phyloP scores from a whole-genome alignment of 2,329 filamentous ascomycete species.

The Anisogramma anomala region DNA sequence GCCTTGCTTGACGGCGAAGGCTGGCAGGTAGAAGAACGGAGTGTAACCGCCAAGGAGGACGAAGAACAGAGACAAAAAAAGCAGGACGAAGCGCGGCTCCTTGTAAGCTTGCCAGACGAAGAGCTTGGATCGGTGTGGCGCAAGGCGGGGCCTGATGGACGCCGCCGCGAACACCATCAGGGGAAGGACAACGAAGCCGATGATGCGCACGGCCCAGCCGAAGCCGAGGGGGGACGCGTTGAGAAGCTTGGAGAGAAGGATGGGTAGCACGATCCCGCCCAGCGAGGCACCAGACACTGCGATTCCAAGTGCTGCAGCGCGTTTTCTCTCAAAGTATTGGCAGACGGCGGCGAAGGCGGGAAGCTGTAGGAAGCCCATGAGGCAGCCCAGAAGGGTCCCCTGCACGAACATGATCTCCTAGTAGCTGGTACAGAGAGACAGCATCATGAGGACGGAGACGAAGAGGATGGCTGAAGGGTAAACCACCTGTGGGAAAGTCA shows the following conservation, averaged over 20 bases:
- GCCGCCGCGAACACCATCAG: background rate
- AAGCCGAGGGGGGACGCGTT: conserved; percentile 16
- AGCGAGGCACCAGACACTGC: conserved; percentile 23
- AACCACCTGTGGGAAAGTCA: conserved; percentile 21
- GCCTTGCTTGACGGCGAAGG: conserved; percentile 7
- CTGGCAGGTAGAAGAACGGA: conserved; percentile 16
- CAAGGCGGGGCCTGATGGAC: background rate
- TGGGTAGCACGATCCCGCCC: conserved; percentile 25
- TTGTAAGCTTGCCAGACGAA: background rate
- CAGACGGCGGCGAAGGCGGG: conserved; percentile 25
- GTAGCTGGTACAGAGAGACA: conserved; percentile 26
- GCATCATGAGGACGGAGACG: conserved; percentile 36
- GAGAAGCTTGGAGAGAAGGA: conserved; percentile 19
- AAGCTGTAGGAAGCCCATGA: conserved; percentile 29
- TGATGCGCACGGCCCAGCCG: conserved; percentile 17
- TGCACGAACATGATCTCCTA: conserved; percentile 36
- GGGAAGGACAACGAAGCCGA: conserved; percentile 21
- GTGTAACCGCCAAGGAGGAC: conserved; percentile 14
- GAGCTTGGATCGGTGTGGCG: background rate
- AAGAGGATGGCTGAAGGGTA: conserved; percentile 29
- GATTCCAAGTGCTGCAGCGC: conserved; percentile 24
- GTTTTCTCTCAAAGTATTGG: conserved; percentile 22
- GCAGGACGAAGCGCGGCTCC: background rate
- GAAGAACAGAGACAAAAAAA: background rate
- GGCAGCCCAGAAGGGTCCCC: conserved; percentile 33